phyloP scores from a whole-genome alignment of 768 basidiomycete species.

The Trametes elegans region DNA sequence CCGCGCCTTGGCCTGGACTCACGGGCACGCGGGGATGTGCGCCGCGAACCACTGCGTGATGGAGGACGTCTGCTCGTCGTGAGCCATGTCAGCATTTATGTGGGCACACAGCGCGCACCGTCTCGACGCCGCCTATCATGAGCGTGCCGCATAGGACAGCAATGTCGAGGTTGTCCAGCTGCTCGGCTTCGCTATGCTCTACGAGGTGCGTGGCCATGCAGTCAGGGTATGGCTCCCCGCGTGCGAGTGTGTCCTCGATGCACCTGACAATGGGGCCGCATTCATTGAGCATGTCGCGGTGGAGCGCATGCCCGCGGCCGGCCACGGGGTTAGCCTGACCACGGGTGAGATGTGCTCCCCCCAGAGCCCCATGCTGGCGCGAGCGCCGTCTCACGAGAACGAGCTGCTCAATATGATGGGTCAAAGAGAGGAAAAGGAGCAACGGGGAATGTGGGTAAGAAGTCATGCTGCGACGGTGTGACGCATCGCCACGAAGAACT shows the following conservation, averaged over 20 bases:
- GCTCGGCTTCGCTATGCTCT: conserved; percentile 25
- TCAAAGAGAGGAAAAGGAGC: no score
- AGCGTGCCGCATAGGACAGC: conserved; percentile 41
- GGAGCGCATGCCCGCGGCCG: conserved; percentile 39
- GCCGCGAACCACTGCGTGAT: conserved; percentile 35
- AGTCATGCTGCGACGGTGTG: no score
- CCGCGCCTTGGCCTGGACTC: conserved; percentile 28
- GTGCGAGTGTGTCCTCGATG: conserved; percentile 35
- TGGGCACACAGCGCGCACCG: conserved; percentile 27
- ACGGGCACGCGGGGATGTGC: conserved; percentile 23
- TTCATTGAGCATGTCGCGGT: conserved; percentile 35
- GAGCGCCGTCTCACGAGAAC: no score
- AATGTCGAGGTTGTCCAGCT: conserved; percentile 40
- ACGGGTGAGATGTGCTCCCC: conserved; percentile 45
- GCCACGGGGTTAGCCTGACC: conserved; percentile 37
- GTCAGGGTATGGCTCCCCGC: conserved; percentile 40
- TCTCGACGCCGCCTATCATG: conserved; percentile 45
- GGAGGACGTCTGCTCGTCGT: conserved; percentile 31
- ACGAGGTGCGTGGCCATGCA: conserved; percentile 43
- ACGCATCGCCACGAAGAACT: no score
- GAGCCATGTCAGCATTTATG: not conserved
- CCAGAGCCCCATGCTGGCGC: no score
- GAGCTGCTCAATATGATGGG: no score
- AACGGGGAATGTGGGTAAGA: no score
- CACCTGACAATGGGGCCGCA: conserved; percentile 41